These are phyloP conservation scores for Syzygium jambos DNA, from an alignment of 345 rosid species.

Conservation along the genomic window DNA sequence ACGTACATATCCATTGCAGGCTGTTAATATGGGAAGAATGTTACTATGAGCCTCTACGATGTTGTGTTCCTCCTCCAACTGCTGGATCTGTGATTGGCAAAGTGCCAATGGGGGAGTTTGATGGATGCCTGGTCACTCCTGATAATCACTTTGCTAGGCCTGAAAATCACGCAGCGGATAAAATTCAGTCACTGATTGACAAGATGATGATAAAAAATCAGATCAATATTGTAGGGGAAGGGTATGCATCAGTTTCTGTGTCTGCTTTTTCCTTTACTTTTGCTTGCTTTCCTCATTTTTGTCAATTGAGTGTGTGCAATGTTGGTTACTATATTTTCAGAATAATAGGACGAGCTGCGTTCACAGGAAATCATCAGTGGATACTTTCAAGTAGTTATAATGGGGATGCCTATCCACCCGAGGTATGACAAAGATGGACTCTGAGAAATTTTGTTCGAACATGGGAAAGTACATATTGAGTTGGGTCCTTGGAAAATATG, in stretches of 20 bases:
- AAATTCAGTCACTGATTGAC: conserved; percentile 44
- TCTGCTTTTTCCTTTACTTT: not conserved
- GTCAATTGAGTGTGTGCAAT: conserved; percentile 1
- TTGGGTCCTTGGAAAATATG: not conserved
- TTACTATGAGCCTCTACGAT: conserved; percentile 28
- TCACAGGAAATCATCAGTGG: conserved; percentile 86
- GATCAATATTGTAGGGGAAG: conserved; percentile 73
- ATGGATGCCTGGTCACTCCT: conserved; percentile 21
- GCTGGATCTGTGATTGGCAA: conserved; percentile 18
- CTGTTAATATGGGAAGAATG: conserved; percentile 95
- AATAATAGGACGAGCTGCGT: conserved; percentile 83
- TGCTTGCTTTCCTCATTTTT: not conserved
- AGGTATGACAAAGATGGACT: conserved; percentile 26
- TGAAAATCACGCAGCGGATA: conserved; percentile 28
- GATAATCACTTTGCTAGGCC: conserved; percentile 3
- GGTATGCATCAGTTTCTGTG: conserved; percentile 34
- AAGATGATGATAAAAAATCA: conserved; percentile 76
- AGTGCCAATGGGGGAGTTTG: conserved; percentile 29
- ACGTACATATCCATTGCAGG: conserved; percentile 21
- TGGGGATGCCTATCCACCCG: conserved; percentile 55
- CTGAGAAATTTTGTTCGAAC: not conserved
- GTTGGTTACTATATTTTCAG: conserved; percentile 25
- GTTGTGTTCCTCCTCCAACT: conserved; percentile 14
- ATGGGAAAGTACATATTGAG: not conserved
- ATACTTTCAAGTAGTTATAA: conserved; percentile 48